Base-by-base conservation (phyloP, 2,329 filamentous ascomycete species). In the Neofusicoccum parvum region DNA sequence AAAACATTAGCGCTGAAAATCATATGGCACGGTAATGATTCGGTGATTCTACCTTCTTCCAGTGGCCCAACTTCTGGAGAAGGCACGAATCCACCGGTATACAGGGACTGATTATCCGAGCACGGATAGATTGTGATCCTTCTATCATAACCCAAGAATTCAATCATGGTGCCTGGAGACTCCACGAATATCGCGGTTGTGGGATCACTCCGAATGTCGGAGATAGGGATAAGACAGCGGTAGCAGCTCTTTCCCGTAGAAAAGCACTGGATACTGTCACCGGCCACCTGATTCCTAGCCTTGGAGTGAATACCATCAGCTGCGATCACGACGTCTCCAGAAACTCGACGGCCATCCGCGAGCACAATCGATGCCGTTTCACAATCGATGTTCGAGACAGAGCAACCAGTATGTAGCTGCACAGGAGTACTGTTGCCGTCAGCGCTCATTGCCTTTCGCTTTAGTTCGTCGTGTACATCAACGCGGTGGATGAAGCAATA, bases 171-270 rank as follows among this genome's bases (percentile, higher is more conserved):
- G 1, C 81, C 80, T 1, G 76, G 72, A 3, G 73, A 68, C n/a
- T 78, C 70, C 0, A 74, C 78, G 48, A 81, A 76, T 10, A 74
- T 74, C 10, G 54, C 78, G 46, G 73, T 81, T 66, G 70, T 78
- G 23, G 70, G 82, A 70, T 77, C 80, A 45, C 70, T 75, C 5
- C 78, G 64, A 0, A 79, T 77, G 3, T 76, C 76, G 15, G 85
- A 80, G 1, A 79, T 78, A 0, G 80, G 76, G 0, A 88, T 78
- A 5, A 87, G 71, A 72, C 87, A 88, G 7, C 86, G 80, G 70
- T 86, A 88, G 1, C 85, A 85, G 50, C 81, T 84, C 70, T 86
- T 86, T 1, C 85, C 86, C 3, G 81, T 82, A 2, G 78, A 76
- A 54, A 80, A 80, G 0, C 80, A 75, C 37, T 77, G 74, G n/a